Base-by-base conservation (phyloP, 805 yeast species). In the Lipomyces chichibuensis region DNA sequence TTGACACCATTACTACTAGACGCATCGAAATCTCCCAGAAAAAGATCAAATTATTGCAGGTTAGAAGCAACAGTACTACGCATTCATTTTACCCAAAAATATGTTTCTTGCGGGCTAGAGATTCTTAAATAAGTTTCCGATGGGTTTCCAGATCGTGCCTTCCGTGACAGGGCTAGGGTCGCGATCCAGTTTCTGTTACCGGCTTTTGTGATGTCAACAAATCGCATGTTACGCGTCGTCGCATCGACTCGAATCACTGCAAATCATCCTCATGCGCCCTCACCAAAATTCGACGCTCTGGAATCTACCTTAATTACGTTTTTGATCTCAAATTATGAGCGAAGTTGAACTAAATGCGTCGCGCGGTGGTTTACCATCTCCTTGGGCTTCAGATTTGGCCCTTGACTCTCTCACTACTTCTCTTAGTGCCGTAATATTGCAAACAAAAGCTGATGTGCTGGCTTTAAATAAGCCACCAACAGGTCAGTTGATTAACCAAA, bases 361-460 rank as follows among this genome's bases (percentile, higher is more conserved):
- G 14, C 39, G 17, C 8, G 49, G 49, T 1, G 49, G 49, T 8
- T 43, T 23, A 17, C 49, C 8, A 46, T 62, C 55, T 37, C 64
- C 54, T 35, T 67, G 65, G 65, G n/a, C 61, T 7, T 54, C 65
- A 14, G 64, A 53, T 9, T 27, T 9, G 25, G 60, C 39, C 14
- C 23, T n/a, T 1, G 59, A 20, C 5, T 20, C 20, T 11, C 32
- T 62, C 25, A 23, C 37, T 51, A 62, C 65, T 2, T 46, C 57
- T 20, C 14, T 56, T 13, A 54, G 62, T 20, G 27, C 14, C 8
- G n/a, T 62, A 17, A 7, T 49, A 7, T 37, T 62, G 37, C 60
- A 64, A 53, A 59, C 70, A 5, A 57, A 62, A 23, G 66, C 62
- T 17, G 70, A 67, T 52, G 52, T 65, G 27, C 65, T 67, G 13